These are phyloP conservation scores for Neurospora tetrasperma DNA, from an alignment of 495 filamentous ascomycete genomes.

Conservation along the genomic window DNA sequence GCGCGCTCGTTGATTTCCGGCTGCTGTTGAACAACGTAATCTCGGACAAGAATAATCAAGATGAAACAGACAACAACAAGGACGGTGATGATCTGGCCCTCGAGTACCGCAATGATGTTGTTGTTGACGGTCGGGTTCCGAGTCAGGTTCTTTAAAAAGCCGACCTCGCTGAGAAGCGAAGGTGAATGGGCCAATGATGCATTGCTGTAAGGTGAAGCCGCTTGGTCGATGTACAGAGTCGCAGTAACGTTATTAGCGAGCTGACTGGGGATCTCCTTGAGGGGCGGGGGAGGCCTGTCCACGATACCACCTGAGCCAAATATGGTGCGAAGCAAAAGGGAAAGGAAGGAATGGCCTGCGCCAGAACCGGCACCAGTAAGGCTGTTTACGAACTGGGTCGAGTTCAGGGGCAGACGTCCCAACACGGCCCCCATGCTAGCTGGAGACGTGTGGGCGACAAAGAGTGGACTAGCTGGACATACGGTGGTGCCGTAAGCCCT, in stretches of 20 bases:
- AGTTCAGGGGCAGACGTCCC: slow-evolving; percentile 17
- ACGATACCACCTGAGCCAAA: slow-evolving; percentile 20
- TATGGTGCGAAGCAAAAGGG: slow-evolving; percentile 16
- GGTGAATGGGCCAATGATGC: slow-evolving; percentile 1
- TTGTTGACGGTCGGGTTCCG: slow-evolving; percentile 64
- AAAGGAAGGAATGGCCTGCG: slow-evolving; percentile 17
- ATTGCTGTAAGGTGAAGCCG: neutral
- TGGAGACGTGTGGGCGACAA: slow-evolving; percentile 26
- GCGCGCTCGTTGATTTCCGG: slow-evolving; percentile 59
- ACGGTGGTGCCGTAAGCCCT: slow-evolving; percentile 17
- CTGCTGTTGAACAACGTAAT: slow-evolving; percentile 98
- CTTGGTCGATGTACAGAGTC: slow-evolving; percentile 1
- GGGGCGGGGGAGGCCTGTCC: slow-evolving; percentile 7
- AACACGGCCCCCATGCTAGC: slow-evolving; percentile 22
- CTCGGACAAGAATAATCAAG: slow-evolving; percentile 85
- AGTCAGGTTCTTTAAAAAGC: slow-evolving; percentile 63
- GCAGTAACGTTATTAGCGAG: neutral
- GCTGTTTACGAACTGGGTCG: slow-evolving; percentile 19
- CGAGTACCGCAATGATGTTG: slow-evolving; percentile 69
- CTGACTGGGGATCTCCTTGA: neutral
- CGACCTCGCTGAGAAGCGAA: slow-evolving; percentile 61
- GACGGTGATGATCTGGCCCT: slow-evolving; percentile 88
- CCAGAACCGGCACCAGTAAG: slow-evolving; percentile 13
- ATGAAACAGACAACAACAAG: slow-evolving; percentile 88
- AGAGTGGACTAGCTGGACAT: slow-evolving; percentile 37